These are phyloP conservation scores for Peniophora sp. DNA, from an alignment of 1,284 basidiomycete species.

Conservation along the genomic window DNA sequence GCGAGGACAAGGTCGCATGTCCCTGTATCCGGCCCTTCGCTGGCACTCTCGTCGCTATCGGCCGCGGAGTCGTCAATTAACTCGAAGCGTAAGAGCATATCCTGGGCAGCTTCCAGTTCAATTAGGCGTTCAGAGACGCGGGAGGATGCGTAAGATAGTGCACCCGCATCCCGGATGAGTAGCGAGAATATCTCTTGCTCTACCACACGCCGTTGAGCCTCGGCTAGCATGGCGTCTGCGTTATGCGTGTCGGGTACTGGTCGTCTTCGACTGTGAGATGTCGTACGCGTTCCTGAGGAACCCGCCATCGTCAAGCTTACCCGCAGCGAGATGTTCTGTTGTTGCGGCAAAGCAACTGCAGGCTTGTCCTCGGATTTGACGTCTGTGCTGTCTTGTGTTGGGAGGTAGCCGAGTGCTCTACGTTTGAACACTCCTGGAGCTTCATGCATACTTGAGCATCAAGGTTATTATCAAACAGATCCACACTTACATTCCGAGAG, in stretches of 20 bases:
- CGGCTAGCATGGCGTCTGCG: slow-evolving; percentile 39
- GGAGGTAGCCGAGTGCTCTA: slow-evolving; percentile 59
- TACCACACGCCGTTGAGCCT: slow-evolving; percentile 62
- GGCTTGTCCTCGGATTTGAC: slow-evolving; percentile 9
- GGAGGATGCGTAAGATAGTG: slow-evolving; percentile 62
- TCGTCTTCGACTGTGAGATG: slow-evolving; percentile 15
- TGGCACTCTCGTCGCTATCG: not conserved
- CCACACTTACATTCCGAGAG: slow-evolving; percentile 59
- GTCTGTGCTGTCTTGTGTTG: slow-evolving; percentile 34
- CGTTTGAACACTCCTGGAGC: slow-evolving; percentile 55
- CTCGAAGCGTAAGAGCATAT: slow-evolving; percentile 61
- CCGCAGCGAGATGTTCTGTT: slow-evolving; percentile 49
- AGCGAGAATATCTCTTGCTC: slow-evolving; percentile 72
- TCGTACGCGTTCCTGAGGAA: slow-evolving; percentile 21
- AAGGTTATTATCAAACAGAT: slow-evolving; percentile 5
- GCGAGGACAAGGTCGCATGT: slow-evolving; percentile 67
- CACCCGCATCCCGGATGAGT: slow-evolving; percentile 64
- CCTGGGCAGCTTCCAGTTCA: slow-evolving; percentile 63
- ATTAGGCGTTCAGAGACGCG: slow-evolving; percentile 70
- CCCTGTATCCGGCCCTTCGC: slow-evolving; percentile 17
- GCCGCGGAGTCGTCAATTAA: slow-evolving; percentile 31
- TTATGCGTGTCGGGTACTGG: slow-evolving; percentile 27
- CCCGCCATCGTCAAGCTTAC: slow-evolving; percentile 39
- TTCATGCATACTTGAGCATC: slow-evolving; percentile 17
- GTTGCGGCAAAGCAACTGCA: slow-evolving; percentile 54